Evolutionary conservation across 257 asterid species (phyloP), one percentile per base, ranked within the genome.

Genomic region (Solanum medicagineum): DNA sequence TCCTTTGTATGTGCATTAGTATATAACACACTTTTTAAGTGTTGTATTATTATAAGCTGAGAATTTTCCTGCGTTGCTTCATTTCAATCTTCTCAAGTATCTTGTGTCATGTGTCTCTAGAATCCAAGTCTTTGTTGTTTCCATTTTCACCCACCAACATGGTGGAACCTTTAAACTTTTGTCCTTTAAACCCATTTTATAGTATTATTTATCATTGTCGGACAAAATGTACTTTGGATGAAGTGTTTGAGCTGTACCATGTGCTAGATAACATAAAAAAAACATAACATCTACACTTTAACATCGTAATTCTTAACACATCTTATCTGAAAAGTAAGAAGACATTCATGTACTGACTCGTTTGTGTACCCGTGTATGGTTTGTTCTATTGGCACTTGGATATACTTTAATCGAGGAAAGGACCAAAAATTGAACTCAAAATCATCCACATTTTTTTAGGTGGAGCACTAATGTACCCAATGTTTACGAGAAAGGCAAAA

Each of bases 191-290:
- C 29, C 44, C 65, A 51, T 53, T 79, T 53, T 53, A 11, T 51
- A 26, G 0, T 66, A 66, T 79, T 77, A 77, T 51, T 26, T 5
- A 53, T 79, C 83, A 53, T 53, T 79, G 49, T 79, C 26, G 47
- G 83, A 53, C 65, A 53, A 51, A 51, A 79, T 24, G 53, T 53
- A 53, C 83, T 16, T 26, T 29, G 65, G 83, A 79, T 26, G 47
- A 79, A 79, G 83, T 79, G 83, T 17, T 79, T 79, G 65, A 79
- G 83, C 83, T 79, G 83, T 79, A 26, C 83, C 83, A 79, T 79
- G 83, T 79, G 83, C 83, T 79, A 79, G 83, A 77, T 51, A 53
- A 53, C 65, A 51, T 79, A 1, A 53, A 36, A 36, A 53, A 79
- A 53, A 79, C 49, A 53, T 26, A 26, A 51, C 24, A 26, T 26